Base-by-base conservation (phyloP, 352 stramenopile species). In the Phytopythium mirpurense region DNA sequence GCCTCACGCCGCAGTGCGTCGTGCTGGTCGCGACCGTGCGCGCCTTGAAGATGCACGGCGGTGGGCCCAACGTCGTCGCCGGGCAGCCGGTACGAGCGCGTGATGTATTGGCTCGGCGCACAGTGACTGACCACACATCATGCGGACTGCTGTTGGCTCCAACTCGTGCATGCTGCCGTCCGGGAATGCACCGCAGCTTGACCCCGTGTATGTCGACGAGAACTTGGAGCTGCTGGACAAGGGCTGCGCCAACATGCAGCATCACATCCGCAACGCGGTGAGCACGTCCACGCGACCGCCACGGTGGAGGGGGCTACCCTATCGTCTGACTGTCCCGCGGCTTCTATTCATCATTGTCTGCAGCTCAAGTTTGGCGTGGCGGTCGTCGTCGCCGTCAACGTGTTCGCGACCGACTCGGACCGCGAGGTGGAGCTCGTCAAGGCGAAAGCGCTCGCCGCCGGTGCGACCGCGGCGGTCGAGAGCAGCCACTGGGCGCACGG, bases 31-130 rank as follows among this genome's bases (percentile, higher is more conserved):
- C 97, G 18, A 99, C 97, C 5, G 90, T 99, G 29, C 92, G 97
- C 35, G 97, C 97, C 31, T 71, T 99, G 23, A 99, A 99, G 78
- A 98, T 98, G 91, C 96, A 99, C 77, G 97, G 97, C 31, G 97
- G 97, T n/a, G 97, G 95, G 16, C 94, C 96, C 48, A 90, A 93
- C 31, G 95, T 99, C 18, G 86, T 86, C 31, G 93, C 95, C 14
- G 96, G 94, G 6, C 95, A 98, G 57, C 91, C 93, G 34, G 75
- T 98, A 59, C 55, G 79, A 8, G 19, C 8, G 11, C 2, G 7
- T 27, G n/a, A n/a, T n/a, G n/a, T n/a, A n/a, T n/a, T n/a, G n/a
- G n/a, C n/a, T n/a, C n/a, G n/a, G n/a, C n/a, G n/a, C n/a, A n/a
- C n/a, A n/a, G n/a, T n/a, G n/a, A n/a, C n/a, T n/a, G n/a, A n/a